Base-by-base conservation (phyloP, 2,329 filamentous ascomycete genomes). In the Knufia petricola region DNA sequence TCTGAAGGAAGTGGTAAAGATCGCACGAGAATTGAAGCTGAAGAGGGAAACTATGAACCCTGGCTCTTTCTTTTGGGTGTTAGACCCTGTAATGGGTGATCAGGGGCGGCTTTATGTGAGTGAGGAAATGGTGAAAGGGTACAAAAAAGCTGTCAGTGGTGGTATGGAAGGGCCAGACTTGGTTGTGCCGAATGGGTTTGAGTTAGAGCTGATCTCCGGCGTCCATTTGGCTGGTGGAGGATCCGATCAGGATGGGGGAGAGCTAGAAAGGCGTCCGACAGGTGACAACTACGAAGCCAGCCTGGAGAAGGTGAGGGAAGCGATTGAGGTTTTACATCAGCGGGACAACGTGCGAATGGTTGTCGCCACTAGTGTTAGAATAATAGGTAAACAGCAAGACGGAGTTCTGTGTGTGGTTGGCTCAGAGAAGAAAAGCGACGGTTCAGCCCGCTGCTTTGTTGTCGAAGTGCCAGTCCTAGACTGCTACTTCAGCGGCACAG, bases 71-170 rank as follows among this genome's bases (percentile, higher is more conserved):
- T 59, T 59, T 44, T 59, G 56, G 81, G 87, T 95, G 2, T 76
- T 98, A 21, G 92, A 98, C 64, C 92, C 94, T 0, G 92, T 98
- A 41, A 98, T 98, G 92, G 92, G 92, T 24, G 92, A 98, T 64
- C 88, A 95, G 60, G 92, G 88, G 43, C 80, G 78, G 57, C 74
- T 98, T 10, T 98, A 98, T 62, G 90, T 98, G 6, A 85, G 84
- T 4, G 82, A 90, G 59, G 87, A 94, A 55, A 87, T 94, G 2
- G 85, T 96, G 13, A 89, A 89, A 0, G 88, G 85, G 12, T 98
- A 96, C 66, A 90, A 87, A 67, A 73, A 73, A 20, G 73, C 95
- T 50, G 72, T 96, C 19, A 75, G 75, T 30, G 76, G 90, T 59
- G 90, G 92, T 2, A 15, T 15, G 21, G 44, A 39, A 30, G 32